phyloP scores from a whole-genome alignment of 805 yeast species.

The Teunomyces lycoperdinae region DNA sequence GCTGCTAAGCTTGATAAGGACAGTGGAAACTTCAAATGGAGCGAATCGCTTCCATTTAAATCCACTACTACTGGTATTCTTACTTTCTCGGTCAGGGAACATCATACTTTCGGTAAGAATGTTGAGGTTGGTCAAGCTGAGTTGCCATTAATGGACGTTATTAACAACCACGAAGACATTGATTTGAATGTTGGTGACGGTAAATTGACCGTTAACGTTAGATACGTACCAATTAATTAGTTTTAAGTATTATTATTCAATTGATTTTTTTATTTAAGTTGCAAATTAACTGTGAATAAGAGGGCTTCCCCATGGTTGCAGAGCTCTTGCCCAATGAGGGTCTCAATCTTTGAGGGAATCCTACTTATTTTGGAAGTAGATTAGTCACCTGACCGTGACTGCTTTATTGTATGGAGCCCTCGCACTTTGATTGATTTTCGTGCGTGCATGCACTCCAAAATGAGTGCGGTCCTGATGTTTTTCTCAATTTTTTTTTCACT shows the following conservation, averaged over 20 bases:
- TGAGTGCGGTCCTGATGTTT: background rate
- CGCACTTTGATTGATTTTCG: background rate
- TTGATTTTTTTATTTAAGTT: background rate
- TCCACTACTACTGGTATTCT: conserved; percentile 61
- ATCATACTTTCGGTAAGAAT: conserved; percentile 72
- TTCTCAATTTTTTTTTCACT: conserved; percentile 2
- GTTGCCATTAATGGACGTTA: conserved; percentile 49
- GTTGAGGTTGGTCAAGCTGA: conserved; percentile 59
- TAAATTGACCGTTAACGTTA: conserved; percentile 38
- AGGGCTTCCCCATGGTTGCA: background rate
- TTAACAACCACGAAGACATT: conserved; percentile 44
- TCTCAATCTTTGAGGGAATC: background rate
- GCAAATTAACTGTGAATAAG: background rate
- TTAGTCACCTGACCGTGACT: conserved; percentile 6
- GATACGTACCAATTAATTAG: conserved; percentile 13
- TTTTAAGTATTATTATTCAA: background rate
- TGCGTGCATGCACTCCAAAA: conserved; percentile 1
- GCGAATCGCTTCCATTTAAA: conserved; percentile 66
- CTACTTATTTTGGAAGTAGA: background rate
- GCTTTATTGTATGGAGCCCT: conserved; percentile 1
- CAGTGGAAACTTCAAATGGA: conserved; percentile 49
- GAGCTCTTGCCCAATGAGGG: background rate
- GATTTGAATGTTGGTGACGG: conserved; percentile 36
- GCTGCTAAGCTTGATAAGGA: conserved; percentile 44
- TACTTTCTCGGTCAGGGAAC: conserved; percentile 59